Conservation (phyloP, 176 grass and related monocot genomes). For the Bolboschoenus planiculmis region DNA sequence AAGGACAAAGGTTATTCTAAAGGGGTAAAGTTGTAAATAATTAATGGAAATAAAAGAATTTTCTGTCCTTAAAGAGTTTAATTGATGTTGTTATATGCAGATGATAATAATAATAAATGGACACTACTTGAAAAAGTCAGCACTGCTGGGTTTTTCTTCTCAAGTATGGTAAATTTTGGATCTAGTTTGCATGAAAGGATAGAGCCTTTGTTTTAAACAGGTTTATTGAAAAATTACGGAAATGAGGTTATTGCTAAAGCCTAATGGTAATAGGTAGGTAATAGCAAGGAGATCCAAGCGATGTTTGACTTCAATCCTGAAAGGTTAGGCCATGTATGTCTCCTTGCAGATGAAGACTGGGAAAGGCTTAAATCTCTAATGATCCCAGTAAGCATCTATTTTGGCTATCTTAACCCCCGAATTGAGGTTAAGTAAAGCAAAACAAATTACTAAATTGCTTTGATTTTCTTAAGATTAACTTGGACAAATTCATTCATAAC, state of each 20-base stretch:
- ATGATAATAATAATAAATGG: not conserved
- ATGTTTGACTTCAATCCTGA: constrained; percentile 67
- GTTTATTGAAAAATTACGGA: constrained; percentile 15
- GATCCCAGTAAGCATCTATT: constrained; percentile 49
- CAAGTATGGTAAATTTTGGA: not conserved
- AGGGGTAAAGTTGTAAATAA: not conserved
- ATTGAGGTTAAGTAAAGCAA: not conserved
- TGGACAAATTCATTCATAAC: not conserved
- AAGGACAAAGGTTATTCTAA: not conserved
- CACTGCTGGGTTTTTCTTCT: not conserved
- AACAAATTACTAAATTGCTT: not conserved
- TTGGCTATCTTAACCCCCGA: not conserved
- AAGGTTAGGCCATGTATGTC: constrained; percentile 90
- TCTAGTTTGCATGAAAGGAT: not conserved
- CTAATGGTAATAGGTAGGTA: constrained; percentile 65
- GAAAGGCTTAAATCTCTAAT: constrained; percentile 51
- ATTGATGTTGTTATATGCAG: not conserved
- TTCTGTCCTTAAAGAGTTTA: not conserved
- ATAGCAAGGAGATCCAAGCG: constrained; percentile 72
- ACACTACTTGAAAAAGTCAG: not conserved
- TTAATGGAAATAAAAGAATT: not conserved
- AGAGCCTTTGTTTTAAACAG: not conserved
- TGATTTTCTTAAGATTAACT: not conserved
- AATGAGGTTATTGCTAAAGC: constrained; percentile 15
- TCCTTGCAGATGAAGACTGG: constrained; percentile 65